Evolutionary conservation across 257 asterid species (phyloP).

Genomic region (Paraleonurus japonicus): DNA sequence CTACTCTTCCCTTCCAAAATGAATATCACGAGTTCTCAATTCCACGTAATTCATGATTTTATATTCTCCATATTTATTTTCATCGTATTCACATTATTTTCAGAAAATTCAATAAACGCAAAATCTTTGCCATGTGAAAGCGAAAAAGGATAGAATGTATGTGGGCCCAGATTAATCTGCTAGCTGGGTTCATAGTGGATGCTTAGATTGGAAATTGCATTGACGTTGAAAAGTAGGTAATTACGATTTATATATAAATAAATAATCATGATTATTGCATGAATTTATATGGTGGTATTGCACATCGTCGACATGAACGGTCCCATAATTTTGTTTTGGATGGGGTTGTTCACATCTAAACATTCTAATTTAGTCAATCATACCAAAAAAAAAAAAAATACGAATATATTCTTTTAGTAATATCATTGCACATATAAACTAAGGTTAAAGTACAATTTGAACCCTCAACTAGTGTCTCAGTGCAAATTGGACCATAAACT

Average conservation of each 20-base stretch:
- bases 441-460: too few species aligned
- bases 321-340: neutral
- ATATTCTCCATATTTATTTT: too few species aligned
- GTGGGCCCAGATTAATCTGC: neutral
- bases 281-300: neutral
- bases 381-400: too few species aligned
- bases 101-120: neutral
- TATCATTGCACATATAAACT: too few species aligned
- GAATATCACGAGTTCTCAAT: neutral
- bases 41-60: too few species aligned
- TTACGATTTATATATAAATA: neutral
- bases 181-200: neutral
- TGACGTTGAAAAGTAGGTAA: conserved; percentile 12
- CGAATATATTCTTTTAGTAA: too few species aligned
- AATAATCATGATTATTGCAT: neutral
- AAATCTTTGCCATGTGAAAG: neutral
- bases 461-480: too few species aligned
- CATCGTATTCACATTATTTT: neutral
- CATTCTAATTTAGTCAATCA: neutral
- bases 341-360: too few species aligned
- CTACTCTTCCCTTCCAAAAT: neutral
- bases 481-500: too few species aligned
- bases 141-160: neutral
- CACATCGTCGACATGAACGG: neutral
- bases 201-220: neutral